Evolutionary conservation across 2,329 filamentous ascomycete genomes (phyloP).

Genomic region (Fusarium sp.): DNA sequence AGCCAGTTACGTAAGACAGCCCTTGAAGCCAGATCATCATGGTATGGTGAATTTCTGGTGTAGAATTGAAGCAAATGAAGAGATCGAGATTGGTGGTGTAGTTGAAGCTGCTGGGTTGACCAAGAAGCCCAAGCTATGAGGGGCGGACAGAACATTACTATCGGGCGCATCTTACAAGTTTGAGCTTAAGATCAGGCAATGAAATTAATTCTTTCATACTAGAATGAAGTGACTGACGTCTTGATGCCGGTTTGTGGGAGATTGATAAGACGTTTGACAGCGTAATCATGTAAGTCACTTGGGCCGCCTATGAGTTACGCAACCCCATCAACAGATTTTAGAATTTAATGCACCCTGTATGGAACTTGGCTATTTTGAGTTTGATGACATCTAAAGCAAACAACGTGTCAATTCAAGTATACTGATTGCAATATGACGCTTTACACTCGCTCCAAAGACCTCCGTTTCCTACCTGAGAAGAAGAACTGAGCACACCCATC

Average conservation of each 20-base stretch:
- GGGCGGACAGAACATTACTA: neutral
- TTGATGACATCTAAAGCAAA: neutral
- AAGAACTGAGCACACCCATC: neutral
- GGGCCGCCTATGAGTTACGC: no score
- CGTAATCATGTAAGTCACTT: neutral
- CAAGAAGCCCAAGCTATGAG: no score
- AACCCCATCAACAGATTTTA: no score
- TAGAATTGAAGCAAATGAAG: neutral
- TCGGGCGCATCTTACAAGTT: neutral
- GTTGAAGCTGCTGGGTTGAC: neutral
- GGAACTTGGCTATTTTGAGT: no score
- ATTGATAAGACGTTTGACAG: neutral
- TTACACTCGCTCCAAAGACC: neutral
- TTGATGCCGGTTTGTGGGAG: neutral
- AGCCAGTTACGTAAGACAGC: fast-evolving
- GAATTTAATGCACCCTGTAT: no score
- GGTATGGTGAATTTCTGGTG: fast-evolving
- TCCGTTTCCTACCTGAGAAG: neutral
- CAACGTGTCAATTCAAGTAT: neutral
- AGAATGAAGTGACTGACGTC: neutral
- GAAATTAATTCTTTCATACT: neutral
- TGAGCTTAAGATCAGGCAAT: neutral
- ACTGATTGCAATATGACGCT: neutral
- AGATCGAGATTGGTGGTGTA: neutral
- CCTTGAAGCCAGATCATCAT: fast-evolving